Evolutionary conservation across 106 monocot species (phyloP), one percentile per base, ranked within the genome.

Genomic region (Narthecium ossifragum): DNA sequence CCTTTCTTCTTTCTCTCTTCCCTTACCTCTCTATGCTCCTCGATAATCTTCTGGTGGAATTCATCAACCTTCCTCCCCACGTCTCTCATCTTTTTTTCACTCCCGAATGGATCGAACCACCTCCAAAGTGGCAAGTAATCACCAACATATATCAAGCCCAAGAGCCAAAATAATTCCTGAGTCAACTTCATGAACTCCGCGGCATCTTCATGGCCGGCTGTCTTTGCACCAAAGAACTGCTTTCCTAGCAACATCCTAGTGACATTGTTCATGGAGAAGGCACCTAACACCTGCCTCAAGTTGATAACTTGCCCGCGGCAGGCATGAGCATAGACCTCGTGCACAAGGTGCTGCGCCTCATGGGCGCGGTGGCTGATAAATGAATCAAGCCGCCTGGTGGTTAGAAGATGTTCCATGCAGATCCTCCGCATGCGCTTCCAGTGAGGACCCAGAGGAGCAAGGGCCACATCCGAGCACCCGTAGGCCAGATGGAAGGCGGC

Each of bases 171-270:
- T 40, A 94, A 37, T 66, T 94, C 75, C 34, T 90, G 83, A 10
- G 89, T 96, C 23, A 90, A 80, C 12, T 66, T 62, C 78, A 83
- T 78, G 69, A 90, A 96, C 75, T 96, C 83, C 61, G 64, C 48
- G 1, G 89, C 86, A 72, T 86, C 89, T 45, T 61, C 26, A 4
- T 59, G 64, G 5, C 69, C 64, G 1, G 55, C 72, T 1, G 34
- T 17, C 29, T 57, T 71, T 0, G 43, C 69, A 18, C 81, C 81
- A 12, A 74, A 78, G 60, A 84, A 90, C 41, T 85, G 86, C 73
- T 96, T 96, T 45, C 94, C 94, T 8, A 96, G 60, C n/a, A 96
- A 38, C 94, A 96, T 90, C 63, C 90, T 78, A 7, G 90, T 96
- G 43, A 96, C 89, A n/a, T 96, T 96, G 65, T 86, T 86, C 80